These are phyloP conservation scores for Dendrobium catenatum DNA, from an alignment of 106 monocot genomes.

Conservation along the genomic window DNA sequence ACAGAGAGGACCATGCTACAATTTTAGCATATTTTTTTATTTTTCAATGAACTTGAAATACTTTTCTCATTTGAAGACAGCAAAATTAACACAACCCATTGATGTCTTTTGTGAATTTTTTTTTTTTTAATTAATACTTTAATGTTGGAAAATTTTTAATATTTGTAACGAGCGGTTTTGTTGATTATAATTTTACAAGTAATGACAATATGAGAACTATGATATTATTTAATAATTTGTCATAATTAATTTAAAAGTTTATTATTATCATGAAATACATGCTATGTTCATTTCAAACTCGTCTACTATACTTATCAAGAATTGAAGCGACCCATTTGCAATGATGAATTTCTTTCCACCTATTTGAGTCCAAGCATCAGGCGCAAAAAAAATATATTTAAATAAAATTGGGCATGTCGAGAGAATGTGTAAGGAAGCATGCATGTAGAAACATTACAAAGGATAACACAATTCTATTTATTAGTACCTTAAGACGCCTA, in stretches of 20 bases:
- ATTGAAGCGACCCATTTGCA: neutral
- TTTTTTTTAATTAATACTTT: neutral
- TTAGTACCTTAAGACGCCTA: slow-evolving; percentile 74
- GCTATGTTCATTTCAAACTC: neutral
- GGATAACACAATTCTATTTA: neutral
- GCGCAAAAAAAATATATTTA: neutral
- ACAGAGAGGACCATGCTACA: neutral
- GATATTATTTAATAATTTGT: neutral
- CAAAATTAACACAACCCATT: neutral
- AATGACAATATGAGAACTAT: neutral
- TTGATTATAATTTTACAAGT: neutral
- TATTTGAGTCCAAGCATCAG: neutral
- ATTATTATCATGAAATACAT: neutral
- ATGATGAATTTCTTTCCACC: neutral
- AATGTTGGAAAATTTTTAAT: neutral
- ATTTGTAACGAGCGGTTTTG: neutral
- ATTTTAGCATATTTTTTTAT: neutral
- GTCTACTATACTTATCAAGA: neutral
- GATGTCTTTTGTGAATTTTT: neutral
- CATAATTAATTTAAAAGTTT: neutral
- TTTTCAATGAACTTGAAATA: neutral
- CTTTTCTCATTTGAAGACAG: neutral
- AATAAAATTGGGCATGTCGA: neutral
- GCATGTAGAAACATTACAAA: neutral
- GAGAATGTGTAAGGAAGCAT: neutral